These are phyloP conservation scores for Colletotrichum sp. DNA, from an alignment of 2,329 filamentous ascomycete genomes.

Conservation along the genomic window DNA sequence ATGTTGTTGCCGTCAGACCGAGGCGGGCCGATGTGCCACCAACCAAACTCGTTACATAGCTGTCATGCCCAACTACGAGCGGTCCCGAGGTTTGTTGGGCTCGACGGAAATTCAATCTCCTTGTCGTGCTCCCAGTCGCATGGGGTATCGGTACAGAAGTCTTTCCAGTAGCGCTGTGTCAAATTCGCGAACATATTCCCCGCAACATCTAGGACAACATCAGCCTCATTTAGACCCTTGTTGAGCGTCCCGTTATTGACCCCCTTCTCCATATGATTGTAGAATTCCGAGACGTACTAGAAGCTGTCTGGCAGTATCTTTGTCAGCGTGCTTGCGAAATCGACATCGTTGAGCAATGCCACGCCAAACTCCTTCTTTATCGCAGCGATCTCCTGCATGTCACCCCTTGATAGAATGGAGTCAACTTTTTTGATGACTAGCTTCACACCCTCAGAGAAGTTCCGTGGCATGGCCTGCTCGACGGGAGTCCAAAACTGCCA, in stretches of 20 bases:
- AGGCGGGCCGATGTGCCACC: constrained; percentile 9
- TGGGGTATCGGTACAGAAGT: background rate
- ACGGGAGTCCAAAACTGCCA: constrained; percentile 55
- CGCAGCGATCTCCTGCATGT: background rate
- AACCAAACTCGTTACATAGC: constrained; percentile 19
- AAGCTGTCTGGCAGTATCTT: background rate
- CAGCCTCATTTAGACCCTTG: background rate
- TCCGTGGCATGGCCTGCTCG: constrained; percentile 29
- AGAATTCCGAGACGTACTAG: background rate
- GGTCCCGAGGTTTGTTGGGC: background rate
- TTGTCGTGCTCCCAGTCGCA: background rate
- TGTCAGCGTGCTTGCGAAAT: background rate
- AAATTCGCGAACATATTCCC: background rate
- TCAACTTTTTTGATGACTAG: constrained; percentile 52
- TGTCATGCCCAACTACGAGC: constrained; percentile 6
- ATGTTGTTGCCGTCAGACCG: constrained; percentile 9
- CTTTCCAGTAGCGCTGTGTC: background rate
- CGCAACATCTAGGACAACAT: background rate
- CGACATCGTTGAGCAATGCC: background rate
- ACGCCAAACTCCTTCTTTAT: constrained; percentile 14
- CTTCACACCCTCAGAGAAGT: constrained; percentile 51
- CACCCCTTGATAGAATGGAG: constrained; percentile 31
- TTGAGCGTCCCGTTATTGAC: background rate
- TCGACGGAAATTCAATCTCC: background rate
- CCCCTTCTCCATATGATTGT: background rate